Base-by-base conservation (phyloP, 78 protist genomes). In the Planoprotostelium fungivorum region DNA sequence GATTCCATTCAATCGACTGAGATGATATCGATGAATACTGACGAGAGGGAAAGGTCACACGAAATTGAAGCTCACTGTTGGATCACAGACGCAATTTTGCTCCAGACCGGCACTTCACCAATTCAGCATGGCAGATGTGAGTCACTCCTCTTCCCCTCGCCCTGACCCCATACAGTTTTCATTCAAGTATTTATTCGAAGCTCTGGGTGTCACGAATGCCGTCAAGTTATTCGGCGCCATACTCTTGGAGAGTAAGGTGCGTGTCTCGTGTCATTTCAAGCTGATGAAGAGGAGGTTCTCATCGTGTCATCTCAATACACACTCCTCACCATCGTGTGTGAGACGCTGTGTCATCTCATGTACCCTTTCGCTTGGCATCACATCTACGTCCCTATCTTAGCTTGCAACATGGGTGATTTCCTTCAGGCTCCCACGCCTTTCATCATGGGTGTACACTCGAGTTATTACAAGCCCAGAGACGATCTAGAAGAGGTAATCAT, bases 361-460 rank as follows among this genome's bases (percentile, higher is more conserved):
- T 88, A 86, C 51, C 96, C 96, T 38, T 94, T 94, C 88, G 38
- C 10, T 1, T 94, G 96, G 96, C 94, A 86, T 83, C 96, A 94
- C 91, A 92, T 94, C 0, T 95, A 87, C 83, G 87, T 95, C 5
- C 96, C 96, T 28, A 88, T 93, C 0, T 86, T 95, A 37, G 92
- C 91, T 29, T 86, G 84, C 38, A 36, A 86, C 36, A 34, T 93
- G 28, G 63, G 37, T 25, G 96, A 95, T 29, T 93, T 89, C 10
- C 83, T 93, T 9, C 92, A 91, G 39, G 96, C 95, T 0, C 96
- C 96, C 38, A 91, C 94, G 29, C 96, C 96, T 29, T 90, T 91
- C 86, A 95, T 95, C 35, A 91, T 94, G 38, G 96, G 96, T 0
- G 86, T 91, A 89, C 34, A 89, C 88, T 36, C 38, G 38, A 85